Conservation (phyloP, 176 grass and related monocot species). For the Pontederia crassipes region DNA sequence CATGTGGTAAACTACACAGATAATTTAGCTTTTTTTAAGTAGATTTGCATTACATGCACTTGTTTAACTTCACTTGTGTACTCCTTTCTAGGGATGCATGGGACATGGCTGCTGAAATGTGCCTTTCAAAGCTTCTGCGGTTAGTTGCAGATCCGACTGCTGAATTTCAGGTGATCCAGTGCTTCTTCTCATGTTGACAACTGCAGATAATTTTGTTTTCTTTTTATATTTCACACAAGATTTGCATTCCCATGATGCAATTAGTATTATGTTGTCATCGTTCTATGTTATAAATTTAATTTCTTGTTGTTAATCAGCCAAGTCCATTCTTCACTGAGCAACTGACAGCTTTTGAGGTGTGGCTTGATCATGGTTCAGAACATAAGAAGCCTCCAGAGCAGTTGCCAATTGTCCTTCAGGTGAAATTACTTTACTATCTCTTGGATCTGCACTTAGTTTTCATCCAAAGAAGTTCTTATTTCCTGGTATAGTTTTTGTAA, state of each 20-base stretch:
- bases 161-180: slow-evolving; percentile 72
- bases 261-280: not conserved
- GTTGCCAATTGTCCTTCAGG: slow-evolving; percentile 98
- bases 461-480: not conserved
- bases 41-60: slow-evolving; percentile 1
- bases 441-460: not conserved
- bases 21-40: slow-evolving; percentile 1
- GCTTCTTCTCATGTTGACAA: not conserved
- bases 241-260: slow-evolving; percentile 14
- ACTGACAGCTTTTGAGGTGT: slow-evolving; percentile 94
- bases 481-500: too few relatives aligned
- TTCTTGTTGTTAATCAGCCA: slow-evolving; percentile 39
- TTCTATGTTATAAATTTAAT: not conserved
- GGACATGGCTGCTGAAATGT: slow-evolving; percentile 99
- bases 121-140: slow-evolving; percentile 89
- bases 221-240: slow-evolving; percentile 8
- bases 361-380: slow-evolving; percentile 93
- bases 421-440: slow-evolving; percentile 2
- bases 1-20: slow-evolving; percentile 70
- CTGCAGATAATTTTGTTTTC: slow-evolving; percentile 7
- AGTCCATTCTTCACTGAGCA: slow-evolving; percentile 96
- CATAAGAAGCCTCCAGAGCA: slow-evolving; percentile 96
- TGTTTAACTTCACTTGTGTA: slow-evolving; percentile 15
- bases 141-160: slow-evolving; percentile 58
- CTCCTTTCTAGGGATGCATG: slow-evolving; percentile 74